Evolutionary conservation across 2,329 filamentous ascomycete species (phyloP), one percentile per base, ranked within the genome.

Genomic region (Fonsecaea pugnacius): DNA sequence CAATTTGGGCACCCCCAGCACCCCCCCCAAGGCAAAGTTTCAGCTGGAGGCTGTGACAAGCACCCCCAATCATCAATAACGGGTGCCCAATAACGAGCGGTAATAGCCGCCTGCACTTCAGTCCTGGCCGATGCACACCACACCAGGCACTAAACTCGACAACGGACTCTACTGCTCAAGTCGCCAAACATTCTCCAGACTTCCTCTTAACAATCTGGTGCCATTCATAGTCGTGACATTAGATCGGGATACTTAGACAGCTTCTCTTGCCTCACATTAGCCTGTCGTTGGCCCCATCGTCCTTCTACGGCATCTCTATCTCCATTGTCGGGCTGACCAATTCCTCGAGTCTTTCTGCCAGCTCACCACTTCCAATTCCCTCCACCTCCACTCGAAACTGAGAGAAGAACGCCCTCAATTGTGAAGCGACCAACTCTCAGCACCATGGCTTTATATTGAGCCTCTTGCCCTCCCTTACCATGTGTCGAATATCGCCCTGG

Each of bases 401-500:
- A 35, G 27, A 27, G 24, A 35, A 21, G 21, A 27, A 40, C 30
- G 24, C 46, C 30, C n/a, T 32, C 46, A 38, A 16, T 52, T 35
- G 43, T 14, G 32, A 21, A 46, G 18, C n/a, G 35, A 46, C 27
- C 18, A 36, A 21, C 30, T 38, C 43, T 56, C 18, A 36, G 51
- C 61, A 60, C 35, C 58, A 68, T 68, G 66, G 64, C 66, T 61
- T 48, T 48, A 54, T 59, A 58, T 58, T 68, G 61, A 68, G 55
- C 58, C 48, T 62, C 50, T 58, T n/a, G 21, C 24, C 33, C 33
- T 52, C 59, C 35, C 24, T 52, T 65, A 66, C 58, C 54, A 68
- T 68, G 66, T 35, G 56, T 60, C 60, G 50, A 57, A 50, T 63
- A 48, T 43, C 59, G 58, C 55, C 61, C 21, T 60, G 40, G 50